These are phyloP conservation scores for Serpula lacrymans DNA, from an alignment of 768 basidiomycete genomes.

Conservation along the genomic window DNA sequence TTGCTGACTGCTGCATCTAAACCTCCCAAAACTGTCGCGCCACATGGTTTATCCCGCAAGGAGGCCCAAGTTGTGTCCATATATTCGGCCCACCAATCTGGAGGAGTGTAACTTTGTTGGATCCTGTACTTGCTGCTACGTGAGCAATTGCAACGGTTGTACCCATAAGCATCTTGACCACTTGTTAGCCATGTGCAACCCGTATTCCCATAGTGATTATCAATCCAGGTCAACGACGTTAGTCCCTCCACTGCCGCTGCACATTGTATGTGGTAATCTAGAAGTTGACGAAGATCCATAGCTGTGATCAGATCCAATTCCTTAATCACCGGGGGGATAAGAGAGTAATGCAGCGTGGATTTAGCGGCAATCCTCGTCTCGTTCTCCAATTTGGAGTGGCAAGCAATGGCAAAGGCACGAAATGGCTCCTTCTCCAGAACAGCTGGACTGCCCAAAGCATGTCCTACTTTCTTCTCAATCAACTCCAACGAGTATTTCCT, in stretches of 20 bases:
- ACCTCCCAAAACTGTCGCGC: constrained; percentile 3
- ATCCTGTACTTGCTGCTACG: constrained; percentile 6
- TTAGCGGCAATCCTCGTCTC: constrained; percentile 26
- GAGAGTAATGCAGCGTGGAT: constrained; percentile 20
- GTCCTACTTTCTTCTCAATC: constrained; percentile 14
- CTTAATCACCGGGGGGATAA: constrained; percentile 17
- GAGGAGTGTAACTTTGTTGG: not conserved
- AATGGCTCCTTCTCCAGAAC: constrained; percentile 19
- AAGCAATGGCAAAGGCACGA: constrained; percentile 29
- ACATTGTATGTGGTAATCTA: constrained; percentile 17
- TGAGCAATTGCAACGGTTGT: constrained; percentile 8
- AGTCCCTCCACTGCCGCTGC: constrained; percentile 8
- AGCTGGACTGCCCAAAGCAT: constrained; percentile 15
- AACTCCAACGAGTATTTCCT: constrained; percentile 14
- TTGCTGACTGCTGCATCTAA: constrained; percentile 1
- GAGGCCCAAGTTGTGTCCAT: constrained; percentile 10
- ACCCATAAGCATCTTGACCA: too few species aligned
- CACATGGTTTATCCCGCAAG: constrained; percentile 17
- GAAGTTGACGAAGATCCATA: constrained; percentile 20
- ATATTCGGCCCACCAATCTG: constrained; percentile 20
- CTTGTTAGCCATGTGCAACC: too few species aligned
- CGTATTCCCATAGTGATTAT: constrained; percentile 6
- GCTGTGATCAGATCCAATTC: constrained; percentile 26
- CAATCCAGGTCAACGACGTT: constrained; percentile 12
- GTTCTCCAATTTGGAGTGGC: constrained; percentile 15